Percentiles rank a stretch among this genome's conserved stretches.
phyloP scores from a whole-genome alignment of 1,284 basidiomycete species.

The Omphalotus olearius region DNA sequence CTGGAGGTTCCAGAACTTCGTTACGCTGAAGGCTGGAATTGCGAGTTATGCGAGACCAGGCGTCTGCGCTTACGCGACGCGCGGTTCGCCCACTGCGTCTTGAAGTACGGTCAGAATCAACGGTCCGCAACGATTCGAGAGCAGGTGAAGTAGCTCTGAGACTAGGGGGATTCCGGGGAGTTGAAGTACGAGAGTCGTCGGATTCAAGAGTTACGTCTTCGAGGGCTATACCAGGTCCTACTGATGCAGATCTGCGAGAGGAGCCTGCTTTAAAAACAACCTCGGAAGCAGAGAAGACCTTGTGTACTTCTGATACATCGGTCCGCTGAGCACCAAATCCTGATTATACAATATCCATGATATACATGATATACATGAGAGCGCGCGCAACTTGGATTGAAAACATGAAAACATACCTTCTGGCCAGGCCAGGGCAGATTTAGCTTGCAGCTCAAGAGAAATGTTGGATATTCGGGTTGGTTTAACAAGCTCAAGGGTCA shows the following conservation, averaged over 20 bases:
- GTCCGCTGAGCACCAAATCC: constrained; percentile 69
- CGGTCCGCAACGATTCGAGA: background rate
- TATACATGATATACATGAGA: background rate
- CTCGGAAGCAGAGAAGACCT: constrained; percentile 69
- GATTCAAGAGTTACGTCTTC: constrained; percentile 32
- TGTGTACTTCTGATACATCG: constrained; percentile 80
- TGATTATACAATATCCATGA: constrained; percentile 1
- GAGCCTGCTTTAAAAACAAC: constrained; percentile 51
- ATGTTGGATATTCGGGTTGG: constrained; percentile 88
- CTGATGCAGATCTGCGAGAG: constrained; percentile 60
- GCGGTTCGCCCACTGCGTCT: constrained; percentile 10
- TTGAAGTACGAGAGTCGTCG: constrained; percentile 10
- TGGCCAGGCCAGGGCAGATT: constrained; percentile 65
- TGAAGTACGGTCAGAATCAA: constrained; percentile 1
- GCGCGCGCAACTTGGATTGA: background rate
- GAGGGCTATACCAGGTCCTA: constrained; percentile 68
- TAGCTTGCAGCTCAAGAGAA: constrained; percentile 75
- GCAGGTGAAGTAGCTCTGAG: background rate
- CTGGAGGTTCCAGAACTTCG: constrained; percentile 18
- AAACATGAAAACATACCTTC: constrained; percentile 61
- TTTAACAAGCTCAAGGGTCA: constrained; percentile 78
- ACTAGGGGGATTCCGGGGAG: background rate
- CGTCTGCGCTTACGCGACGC: constrained; percentile 33
- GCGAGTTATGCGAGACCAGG: constrained; percentile 10
- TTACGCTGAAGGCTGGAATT: constrained; percentile 14